phyloP scores from a whole-genome alignment of 2,329 filamentous ascomycete genomes.

The Pseudogymnoascus sp. region DNA sequence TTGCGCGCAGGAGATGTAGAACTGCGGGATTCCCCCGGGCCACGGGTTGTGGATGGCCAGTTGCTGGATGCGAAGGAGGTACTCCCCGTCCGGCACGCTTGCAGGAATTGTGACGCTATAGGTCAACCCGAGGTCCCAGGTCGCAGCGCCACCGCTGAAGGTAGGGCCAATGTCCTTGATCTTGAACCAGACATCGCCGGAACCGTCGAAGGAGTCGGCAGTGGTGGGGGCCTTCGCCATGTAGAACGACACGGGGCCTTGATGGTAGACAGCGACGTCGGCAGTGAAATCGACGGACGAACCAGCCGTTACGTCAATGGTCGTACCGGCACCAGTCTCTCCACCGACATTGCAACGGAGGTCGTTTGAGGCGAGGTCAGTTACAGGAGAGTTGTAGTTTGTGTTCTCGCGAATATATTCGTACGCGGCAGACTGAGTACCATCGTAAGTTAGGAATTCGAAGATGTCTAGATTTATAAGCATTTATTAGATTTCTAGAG shows the following conservation, averaged over 20 bases:
- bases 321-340: conserved; percentile 5
- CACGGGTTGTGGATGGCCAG: conserved; percentile 21
- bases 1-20: conserved; percentile 27
- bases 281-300: conserved; percentile 4
- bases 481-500: not conserved
- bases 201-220: conserved; percentile 29
- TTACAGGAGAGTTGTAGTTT: conserved; percentile 42
- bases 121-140: conserved; percentile 21
- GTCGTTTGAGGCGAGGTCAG: conserved; percentile 40
- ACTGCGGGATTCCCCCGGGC: conserved; percentile 17
- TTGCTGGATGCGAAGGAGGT: conserved; percentile 23
- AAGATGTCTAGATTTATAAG: conserved; percentile 9
- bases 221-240: conserved; percentile 30
- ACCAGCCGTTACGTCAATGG: conserved; percentile 2
- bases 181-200: conserved; percentile 32
- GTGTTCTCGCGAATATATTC: conserved; percentile 34
- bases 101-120: conserved; percentile 25
- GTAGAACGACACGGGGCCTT: conserved; percentile 30
- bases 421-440: not conserved
- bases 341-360: conserved; percentile 34
- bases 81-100: conserved; percentile 20
- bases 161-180: conserved; percentile 29
- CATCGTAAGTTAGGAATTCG: conserved; percentile 5
- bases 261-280: conserved; percentile 26
- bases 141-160: conserved; percentile 19